Percentiles rank a stretch among this genome's conserved stretches.
Conservation (phyloP, 1,284 basidiomycete species). For the Heterobasidion irregulare region DNA sequence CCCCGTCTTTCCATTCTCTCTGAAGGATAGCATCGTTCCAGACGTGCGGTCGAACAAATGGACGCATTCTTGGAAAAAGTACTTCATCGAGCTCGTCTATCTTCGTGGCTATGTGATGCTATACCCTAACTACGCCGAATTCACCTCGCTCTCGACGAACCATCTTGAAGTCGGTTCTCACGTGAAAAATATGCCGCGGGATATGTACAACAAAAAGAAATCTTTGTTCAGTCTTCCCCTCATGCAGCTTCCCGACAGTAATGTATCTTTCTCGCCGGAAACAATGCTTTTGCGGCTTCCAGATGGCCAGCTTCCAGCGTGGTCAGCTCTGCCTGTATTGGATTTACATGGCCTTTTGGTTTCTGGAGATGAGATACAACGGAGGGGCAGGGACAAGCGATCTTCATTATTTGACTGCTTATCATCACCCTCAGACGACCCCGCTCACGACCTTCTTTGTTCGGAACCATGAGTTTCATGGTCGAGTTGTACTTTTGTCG, state of each 20-base stretch:
- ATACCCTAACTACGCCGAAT: slow-evolving; percentile 72
- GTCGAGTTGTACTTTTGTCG: too few species aligned
- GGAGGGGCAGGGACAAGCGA: slow-evolving; percentile 26
- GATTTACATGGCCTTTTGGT: slow-evolving; percentile 59
- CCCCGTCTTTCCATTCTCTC: slow-evolving; percentile 17
- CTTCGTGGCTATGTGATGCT: slow-evolving; percentile 79
- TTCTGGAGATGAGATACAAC: slow-evolving; percentile 32
- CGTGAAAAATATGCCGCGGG: slow-evolving; percentile 49
- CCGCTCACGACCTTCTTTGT: neutral
- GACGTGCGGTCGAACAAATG: slow-evolving; percentile 72
- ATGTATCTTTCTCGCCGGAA: slow-evolving; percentile 2
- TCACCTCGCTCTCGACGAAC: slow-evolving; percentile 73
- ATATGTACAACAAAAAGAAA: slow-evolving; percentile 46
- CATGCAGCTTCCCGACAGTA: slow-evolving; percentile 35
- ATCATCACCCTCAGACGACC: neutral
- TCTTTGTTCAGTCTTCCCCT: slow-evolving; percentile 61
- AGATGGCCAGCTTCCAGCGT: slow-evolving; percentile 39
- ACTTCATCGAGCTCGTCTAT: slow-evolving; percentile 77
- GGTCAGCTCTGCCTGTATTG: slow-evolving; percentile 50
- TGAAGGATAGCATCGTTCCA: slow-evolving; percentile 49
- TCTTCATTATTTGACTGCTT: slow-evolving; percentile 4
- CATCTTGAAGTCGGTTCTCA: slow-evolving; percentile 78
- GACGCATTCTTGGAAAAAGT: slow-evolving; percentile 79
- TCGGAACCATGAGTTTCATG: neutral
- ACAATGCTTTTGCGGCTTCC: slow-evolving; percentile 53